These are phyloP conservation scores for Phytophthora aleatoria DNA, from an alignment of 352 stramenopile species.

Conservation along the genomic window DNA sequence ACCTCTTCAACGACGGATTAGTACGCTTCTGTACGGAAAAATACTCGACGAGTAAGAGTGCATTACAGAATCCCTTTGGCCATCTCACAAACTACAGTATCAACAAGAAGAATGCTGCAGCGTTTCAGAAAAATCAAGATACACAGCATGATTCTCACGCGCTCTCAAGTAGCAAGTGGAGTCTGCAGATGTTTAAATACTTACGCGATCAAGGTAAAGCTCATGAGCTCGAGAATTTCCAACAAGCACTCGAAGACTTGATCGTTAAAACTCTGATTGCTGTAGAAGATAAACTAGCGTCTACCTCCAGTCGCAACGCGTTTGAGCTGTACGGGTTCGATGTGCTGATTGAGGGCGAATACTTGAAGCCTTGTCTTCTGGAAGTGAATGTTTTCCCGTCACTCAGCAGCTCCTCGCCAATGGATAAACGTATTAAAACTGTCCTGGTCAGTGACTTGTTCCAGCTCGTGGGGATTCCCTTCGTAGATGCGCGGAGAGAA, in stretches of 20 bases:
- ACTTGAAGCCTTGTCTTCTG: constrained; percentile 84
- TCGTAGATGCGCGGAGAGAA: constrained; percentile 42
- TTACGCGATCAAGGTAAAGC: constrained; percentile 44
- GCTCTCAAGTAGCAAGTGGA: constrained; percentile 85
- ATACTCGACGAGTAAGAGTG: constrained; percentile 66
- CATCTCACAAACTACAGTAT: constrained; percentile 94
- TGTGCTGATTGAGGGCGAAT: constrained; percentile 76
- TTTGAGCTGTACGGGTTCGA: constrained; percentile 93
- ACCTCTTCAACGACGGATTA: constrained; percentile 87
- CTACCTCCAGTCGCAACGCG: constrained; percentile 43
- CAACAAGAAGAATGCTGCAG: constrained; percentile 88
- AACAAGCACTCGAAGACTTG: constrained; percentile 68
- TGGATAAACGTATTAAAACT: constrained; percentile 92
- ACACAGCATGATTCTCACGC: constrained; percentile 40
- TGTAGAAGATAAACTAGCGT: constrained; percentile 78
- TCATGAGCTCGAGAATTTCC: constrained; percentile 42
- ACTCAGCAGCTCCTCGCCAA: constrained; percentile 80
- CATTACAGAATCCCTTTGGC: constrained; percentile 81
- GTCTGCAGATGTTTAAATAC: constrained; percentile 59
- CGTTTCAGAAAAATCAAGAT: constrained; percentile 80
- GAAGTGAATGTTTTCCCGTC: constrained; percentile 93
- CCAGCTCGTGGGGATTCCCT: constrained; percentile 74
- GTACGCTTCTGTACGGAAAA: constrained; percentile 89
- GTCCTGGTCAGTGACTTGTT: constrained; percentile 88
- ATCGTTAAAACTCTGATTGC: constrained; percentile 91